Evolutionary conservation across 2,329 filamentous ascomycete species (phyloP).

Genomic region (Septoria petroselini): DNA sequence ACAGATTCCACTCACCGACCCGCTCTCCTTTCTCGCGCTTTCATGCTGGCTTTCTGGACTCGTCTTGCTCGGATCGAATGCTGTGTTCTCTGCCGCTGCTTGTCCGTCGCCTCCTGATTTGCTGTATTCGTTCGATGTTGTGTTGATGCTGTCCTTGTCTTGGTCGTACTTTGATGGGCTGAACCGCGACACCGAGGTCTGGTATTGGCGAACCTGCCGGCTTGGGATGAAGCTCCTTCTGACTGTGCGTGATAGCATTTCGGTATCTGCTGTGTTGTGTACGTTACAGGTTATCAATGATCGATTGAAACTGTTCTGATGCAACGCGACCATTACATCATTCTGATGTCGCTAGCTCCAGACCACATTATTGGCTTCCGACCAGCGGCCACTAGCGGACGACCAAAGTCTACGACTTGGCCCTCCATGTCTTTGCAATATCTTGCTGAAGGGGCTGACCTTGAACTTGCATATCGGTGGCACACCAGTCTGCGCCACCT

Average conservation of each 20-base stretch:
- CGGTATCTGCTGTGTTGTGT: not conserved
- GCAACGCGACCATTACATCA: not conserved
- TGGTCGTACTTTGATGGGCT: constrained; percentile 44
- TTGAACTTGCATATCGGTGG: not conserved
- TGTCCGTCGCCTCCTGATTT: constrained; percentile 63
- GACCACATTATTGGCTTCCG: no score
- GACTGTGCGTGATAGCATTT: constrained; percentile 18
- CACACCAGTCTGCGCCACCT: not conserved
- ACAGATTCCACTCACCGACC: constrained; percentile 18
- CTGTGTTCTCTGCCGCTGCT: constrained; percentile 56
- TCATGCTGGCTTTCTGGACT: constrained; percentile 60
- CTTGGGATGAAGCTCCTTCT: constrained; percentile 13
- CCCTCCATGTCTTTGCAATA: constrained; percentile 2
- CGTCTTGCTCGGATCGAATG: constrained; percentile 68
- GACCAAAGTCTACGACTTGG: constrained; percentile 1
- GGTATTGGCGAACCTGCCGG: constrained; percentile 22
- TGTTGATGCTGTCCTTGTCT: constrained; percentile 59
- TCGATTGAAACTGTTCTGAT: no score
- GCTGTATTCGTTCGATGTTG: constrained; percentile 63
- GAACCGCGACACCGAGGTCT: constrained; percentile 26
- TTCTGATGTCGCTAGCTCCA: not conserved
- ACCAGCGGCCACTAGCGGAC: constrained; percentile 4
- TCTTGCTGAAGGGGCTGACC: not conserved
- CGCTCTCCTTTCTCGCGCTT: constrained; percentile 38
- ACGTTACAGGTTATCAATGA: not conserved